phyloP scores from a whole-genome alignment of 2,329 filamentous ascomycete species.

The Pseudogymnoascus sp. region DNA sequence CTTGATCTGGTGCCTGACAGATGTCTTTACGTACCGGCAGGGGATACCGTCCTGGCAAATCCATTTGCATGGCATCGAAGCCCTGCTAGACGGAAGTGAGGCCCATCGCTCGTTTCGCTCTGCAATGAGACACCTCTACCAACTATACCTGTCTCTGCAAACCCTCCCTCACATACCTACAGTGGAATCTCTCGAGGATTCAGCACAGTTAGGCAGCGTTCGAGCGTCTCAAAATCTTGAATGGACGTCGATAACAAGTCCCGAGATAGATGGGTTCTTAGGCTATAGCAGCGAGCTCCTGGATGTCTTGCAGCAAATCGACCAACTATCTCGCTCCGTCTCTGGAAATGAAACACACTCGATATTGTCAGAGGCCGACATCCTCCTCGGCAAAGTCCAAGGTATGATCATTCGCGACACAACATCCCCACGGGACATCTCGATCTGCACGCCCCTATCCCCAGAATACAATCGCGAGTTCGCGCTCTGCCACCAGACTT shows the following conservation, averaged over 20 bases:
- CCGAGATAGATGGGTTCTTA: constrained; percentile 19
- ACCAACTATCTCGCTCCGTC: constrained; percentile 12
- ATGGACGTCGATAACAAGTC: not conserved
- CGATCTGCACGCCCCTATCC: constrained; percentile 12
- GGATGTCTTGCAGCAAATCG: constrained; percentile 17
- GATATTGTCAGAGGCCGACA: constrained; percentile 12
- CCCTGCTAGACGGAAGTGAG: constrained; percentile 15
- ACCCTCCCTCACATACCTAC: constrained; percentile 18
- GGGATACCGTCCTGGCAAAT: constrained; percentile 19
- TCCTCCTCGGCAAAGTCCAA: constrained; percentile 17
- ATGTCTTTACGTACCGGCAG: constrained; percentile 18
- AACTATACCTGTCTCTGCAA: constrained; percentile 18
- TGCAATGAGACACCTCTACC: constrained; percentile 20
- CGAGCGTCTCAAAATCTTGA: not conserved
- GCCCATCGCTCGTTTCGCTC: constrained; percentile 10
- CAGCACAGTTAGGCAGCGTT: not conserved
- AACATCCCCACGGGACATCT: constrained; percentile 14
- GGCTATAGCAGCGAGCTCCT: constrained; percentile 20
- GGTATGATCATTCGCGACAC: constrained; percentile 14
- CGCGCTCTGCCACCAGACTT: constrained; percentile 17
- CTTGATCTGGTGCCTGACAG: constrained; percentile 19
- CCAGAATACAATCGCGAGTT: constrained; percentile 15
- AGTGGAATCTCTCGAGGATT: not conserved
- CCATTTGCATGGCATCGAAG: constrained; percentile 18
- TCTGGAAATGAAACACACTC: not conserved